These are phyloP conservation scores for Alternaria longipes DNA, from an alignment of 2,329 filamentous ascomycete genomes.

Conservation along the genomic window DNA sequence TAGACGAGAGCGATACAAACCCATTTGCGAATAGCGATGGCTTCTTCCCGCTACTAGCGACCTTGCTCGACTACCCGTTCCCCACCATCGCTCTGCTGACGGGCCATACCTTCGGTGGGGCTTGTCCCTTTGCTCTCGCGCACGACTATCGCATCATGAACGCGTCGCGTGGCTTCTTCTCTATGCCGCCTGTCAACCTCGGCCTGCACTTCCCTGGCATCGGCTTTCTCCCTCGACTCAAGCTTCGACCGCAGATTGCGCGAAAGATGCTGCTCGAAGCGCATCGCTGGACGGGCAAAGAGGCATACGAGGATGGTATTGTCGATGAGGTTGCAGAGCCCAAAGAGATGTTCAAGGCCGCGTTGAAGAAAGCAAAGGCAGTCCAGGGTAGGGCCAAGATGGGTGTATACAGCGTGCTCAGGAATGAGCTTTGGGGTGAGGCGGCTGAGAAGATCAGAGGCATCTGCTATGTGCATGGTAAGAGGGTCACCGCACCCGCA, in stretches of 20 bases:
- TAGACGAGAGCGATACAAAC: slow-evolving; percentile 59
- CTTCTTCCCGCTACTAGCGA: slow-evolving; percentile 64
- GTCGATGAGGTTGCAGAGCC: slow-evolving; percentile 63
- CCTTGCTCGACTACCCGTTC: slow-evolving; percentile 59
- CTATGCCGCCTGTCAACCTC: slow-evolving; percentile 62
- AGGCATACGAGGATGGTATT: slow-evolving; percentile 62
- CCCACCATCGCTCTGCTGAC: slow-evolving; percentile 61
- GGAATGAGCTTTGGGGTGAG: slow-evolving; percentile 64
- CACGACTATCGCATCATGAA: slow-evolving; percentile 60
- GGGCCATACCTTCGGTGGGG: slow-evolving; percentile 61
- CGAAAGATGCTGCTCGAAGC: slow-evolving; percentile 66
- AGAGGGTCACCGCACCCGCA: slow-evolving; percentile 52
- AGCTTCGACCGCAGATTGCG: slow-evolving; percentile 61
- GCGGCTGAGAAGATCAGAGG: slow-evolving; percentile 60
- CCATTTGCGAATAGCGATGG: slow-evolving; percentile 66
- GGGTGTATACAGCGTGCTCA: slow-evolving; percentile 62
- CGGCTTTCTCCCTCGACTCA: slow-evolving; percentile 61
- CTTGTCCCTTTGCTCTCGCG: slow-evolving; percentile 57
- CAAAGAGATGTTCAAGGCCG: slow-evolving; percentile 57
- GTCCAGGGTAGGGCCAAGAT: slow-evolving; percentile 56
- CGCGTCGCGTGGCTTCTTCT: slow-evolving; percentile 43
- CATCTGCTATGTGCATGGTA: slow-evolving; percentile 65
- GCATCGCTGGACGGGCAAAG: slow-evolving; percentile 63
- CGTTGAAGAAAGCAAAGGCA: slow-evolving; percentile 57
- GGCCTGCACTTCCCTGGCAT: slow-evolving; percentile 66